Evolutionary conservation across 2,329 filamentous ascomycete species (phyloP).

Genomic region (Thielaviopsis ethacetica): DNA sequence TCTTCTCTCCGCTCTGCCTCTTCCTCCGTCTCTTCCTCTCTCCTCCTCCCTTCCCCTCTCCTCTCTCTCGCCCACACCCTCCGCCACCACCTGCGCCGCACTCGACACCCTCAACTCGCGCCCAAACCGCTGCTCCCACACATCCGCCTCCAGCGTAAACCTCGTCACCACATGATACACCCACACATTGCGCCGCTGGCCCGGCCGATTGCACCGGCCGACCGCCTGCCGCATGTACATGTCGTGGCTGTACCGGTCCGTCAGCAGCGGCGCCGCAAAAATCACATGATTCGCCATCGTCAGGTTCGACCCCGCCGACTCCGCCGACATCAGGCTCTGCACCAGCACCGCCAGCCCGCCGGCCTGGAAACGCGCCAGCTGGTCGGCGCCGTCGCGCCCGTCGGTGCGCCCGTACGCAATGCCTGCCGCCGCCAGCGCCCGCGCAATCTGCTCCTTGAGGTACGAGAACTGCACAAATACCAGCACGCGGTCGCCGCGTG

Average conservation of each 20-base stretch:
- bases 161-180: slow-evolving; percentile 25
- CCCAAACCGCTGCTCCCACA: slow-evolving; percentile 18
- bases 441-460: slow-evolving; percentile 16
- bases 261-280: slow-evolving; percentile 21
- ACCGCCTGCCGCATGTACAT: slow-evolving; percentile 24
- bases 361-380: slow-evolving; percentile 8
- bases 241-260: slow-evolving; percentile 19
- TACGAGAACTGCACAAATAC: slow-evolving; percentile 23
- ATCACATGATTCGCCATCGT: slow-evolving; percentile 27
- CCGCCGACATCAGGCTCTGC: slow-evolving; percentile 22
- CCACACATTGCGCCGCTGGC: slow-evolving; percentile 22
- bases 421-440: background rate
- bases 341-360: slow-evolving; percentile 18
- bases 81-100: background rate
- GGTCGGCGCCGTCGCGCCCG: background rate
- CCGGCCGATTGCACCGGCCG: slow-evolving; percentile 24
- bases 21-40: background rate
- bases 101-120: background rate
- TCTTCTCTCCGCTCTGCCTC: background rate
- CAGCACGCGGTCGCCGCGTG: slow-evolving; percentile 16
- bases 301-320: slow-evolving; percentile 26
- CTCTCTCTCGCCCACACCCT: background rate
- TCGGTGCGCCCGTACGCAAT: slow-evolving; percentile 6
- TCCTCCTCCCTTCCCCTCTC: background rate
- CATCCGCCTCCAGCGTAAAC: slow-evolving; percentile 25